These are phyloP conservation scores for Saturnispora diversa DNA, from an alignment of 805 yeast species.

Conservation along the genomic window DNA sequence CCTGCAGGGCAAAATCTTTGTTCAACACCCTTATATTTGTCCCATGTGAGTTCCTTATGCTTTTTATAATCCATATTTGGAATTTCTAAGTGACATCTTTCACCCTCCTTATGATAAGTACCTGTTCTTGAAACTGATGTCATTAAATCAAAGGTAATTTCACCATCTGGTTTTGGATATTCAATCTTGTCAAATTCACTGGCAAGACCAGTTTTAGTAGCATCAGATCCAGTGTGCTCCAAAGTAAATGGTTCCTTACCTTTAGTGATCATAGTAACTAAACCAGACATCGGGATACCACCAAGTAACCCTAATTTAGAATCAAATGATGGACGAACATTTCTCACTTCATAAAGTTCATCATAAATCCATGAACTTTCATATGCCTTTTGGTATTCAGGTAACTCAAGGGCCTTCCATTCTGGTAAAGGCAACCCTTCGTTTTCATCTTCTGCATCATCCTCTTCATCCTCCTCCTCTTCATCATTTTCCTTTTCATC, in stretches of 20 bases:
- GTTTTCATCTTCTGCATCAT: slow-evolving; percentile 34
- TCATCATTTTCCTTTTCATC: slow-evolving; percentile 26
- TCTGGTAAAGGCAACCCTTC: slow-evolving; percentile 30
- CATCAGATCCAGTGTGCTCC: slow-evolving; percentile 56
- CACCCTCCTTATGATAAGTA: slow-evolving; percentile 91
- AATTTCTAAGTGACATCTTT: slow-evolving; percentile 76
- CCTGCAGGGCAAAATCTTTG: slow-evolving; percentile 97
- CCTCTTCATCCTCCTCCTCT: slow-evolving; percentile 36
- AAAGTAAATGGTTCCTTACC: slow-evolving; percentile 91
- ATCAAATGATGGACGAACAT: slow-evolving; percentile 87
- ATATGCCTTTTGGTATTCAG: slow-evolving; percentile 54
- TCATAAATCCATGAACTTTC: slow-evolving; percentile 77
- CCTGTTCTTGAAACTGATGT: slow-evolving; percentile 97
- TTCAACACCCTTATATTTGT: slow-evolving; percentile 80
- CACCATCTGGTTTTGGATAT: slow-evolving; percentile 96
- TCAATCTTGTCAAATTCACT: slow-evolving; percentile 58
- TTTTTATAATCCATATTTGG: slow-evolving; percentile 52
- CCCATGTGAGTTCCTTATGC: slow-evolving; percentile 65
- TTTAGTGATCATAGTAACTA: slow-evolving; percentile 66
- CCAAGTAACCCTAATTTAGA: slow-evolving; percentile 67
- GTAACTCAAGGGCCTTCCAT: slow-evolving; percentile 42
- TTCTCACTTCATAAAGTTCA: slow-evolving; percentile 79
- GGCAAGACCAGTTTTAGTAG: slow-evolving; percentile 65
- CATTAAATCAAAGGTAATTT: slow-evolving; percentile 79
- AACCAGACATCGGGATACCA: slow-evolving; percentile 78